These are phyloP conservation scores for Yarrowia sp. DNA, from an alignment of 805 yeast species.

Conservation along the genomic window DNA sequence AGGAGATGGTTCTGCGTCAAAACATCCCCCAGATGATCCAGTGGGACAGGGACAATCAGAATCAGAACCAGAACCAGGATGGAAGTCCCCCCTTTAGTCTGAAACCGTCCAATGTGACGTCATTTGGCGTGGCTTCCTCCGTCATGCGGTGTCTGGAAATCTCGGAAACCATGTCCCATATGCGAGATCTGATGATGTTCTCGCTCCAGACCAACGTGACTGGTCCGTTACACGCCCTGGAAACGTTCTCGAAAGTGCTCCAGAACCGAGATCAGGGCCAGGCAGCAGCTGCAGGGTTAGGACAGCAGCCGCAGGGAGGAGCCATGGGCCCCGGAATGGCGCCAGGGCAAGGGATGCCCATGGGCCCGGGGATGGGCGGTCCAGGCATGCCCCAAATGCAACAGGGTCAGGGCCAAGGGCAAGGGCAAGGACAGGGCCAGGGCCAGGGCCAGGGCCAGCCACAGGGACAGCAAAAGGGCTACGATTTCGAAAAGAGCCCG, in stretches of 20 bases:
- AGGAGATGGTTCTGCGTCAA: conserved; percentile 51
- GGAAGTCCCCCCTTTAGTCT: conserved; percentile 12
- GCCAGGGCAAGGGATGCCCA: conserved; percentile 9
- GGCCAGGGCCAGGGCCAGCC: conserved; percentile 11
- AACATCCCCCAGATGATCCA: conserved; percentile 38
- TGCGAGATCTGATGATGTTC: conserved; percentile 68
- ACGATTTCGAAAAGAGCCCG: conserved; percentile 32
- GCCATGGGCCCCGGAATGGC: background rate
- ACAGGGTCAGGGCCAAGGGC: background rate
- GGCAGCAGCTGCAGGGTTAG: background rate
- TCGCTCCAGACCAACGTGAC: conserved; percentile 51
- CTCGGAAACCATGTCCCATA: conserved; percentile 77
- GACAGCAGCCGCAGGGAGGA: conserved; percentile 4
- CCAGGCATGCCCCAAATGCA: conserved; percentile 5
- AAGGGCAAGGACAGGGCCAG: background rate
- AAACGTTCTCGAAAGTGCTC: conserved; percentile 47
- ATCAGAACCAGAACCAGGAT: background rate
- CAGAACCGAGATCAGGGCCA: conserved; percentile 46
- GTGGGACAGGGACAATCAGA: conserved; percentile 8
- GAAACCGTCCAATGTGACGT: conserved; percentile 51
- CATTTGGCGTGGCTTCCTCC: conserved; percentile 68
- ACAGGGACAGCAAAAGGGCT: conserved; percentile 7
- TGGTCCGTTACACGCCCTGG: conserved; percentile 45
- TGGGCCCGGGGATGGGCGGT: conserved; percentile 2
- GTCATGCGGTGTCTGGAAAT: conserved; percentile 77